Percentiles rank a stretch among this genome's conserved stretches.
phyloP scores from a whole-genome alignment of 1,284 basidiomycete genomes.

The Papiliotrema terrestris region DNA sequence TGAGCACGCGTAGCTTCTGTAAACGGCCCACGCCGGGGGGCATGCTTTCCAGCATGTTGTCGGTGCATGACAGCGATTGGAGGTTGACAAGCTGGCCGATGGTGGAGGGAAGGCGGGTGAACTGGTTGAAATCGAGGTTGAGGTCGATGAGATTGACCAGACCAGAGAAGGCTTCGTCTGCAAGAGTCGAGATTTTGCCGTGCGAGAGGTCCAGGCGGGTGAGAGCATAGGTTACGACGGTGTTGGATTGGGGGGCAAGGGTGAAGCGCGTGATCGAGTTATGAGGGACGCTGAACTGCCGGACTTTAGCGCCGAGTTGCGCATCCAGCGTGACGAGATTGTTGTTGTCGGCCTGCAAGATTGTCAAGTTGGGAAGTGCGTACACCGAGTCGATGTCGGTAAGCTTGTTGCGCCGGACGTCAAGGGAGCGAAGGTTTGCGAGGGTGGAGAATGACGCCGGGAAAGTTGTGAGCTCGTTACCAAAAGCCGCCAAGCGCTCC shows the following conservation, averaged over 20 bases:
- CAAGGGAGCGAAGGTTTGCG: constrained; percentile 64
- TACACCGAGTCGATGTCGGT: constrained; percentile 68
- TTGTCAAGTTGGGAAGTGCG: constrained; percentile 65
- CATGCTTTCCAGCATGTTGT: constrained; percentile 78
- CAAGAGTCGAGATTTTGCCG: constrained; percentile 82
- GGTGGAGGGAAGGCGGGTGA: constrained; percentile 77
- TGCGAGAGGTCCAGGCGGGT: constrained; percentile 84
- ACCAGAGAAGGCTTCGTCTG: constrained; percentile 66
- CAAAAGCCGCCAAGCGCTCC: constrained; percentile 77
- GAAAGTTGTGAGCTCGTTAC: constrained; percentile 77
- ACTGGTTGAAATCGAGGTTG: constrained; percentile 79
- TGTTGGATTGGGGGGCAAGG: constrained; percentile 59
- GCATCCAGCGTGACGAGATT: constrained; percentile 73
- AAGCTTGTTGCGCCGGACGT: constrained; percentile 79
- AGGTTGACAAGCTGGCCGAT: constrained; percentile 71
- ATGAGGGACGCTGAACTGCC: constrained; percentile 50
- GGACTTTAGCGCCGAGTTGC: constrained; percentile 63
- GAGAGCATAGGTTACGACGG: constrained; percentile 60
- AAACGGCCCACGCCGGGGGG: constrained; percentile 76
- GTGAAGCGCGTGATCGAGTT: constrained; percentile 66
- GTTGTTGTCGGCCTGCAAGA: constrained; percentile 75
- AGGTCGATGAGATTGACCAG: constrained; percentile 70
- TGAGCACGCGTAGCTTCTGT: constrained; percentile 70
- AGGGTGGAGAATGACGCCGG: constrained; percentile 67
- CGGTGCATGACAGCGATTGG: constrained; percentile 74